Evolutionary conservation across 2,329 filamentous ascomycete genomes (phyloP), one percentile per base, ranked within the genome.

Genomic region (Trichophyton equinum): DNA sequence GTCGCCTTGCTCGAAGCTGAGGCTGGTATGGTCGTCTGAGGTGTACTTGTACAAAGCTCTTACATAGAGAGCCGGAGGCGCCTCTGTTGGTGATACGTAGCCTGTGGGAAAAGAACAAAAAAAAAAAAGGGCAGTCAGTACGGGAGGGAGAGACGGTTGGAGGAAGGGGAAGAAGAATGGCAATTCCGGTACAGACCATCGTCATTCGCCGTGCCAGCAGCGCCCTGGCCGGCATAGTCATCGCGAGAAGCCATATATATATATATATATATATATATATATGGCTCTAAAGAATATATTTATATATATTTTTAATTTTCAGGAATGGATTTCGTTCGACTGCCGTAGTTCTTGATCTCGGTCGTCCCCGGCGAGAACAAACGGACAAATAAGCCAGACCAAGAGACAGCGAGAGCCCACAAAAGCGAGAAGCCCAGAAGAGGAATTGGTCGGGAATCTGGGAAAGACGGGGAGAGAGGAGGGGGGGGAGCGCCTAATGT

Each of bases 1-100:
- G 76, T 99, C 94, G 70, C 94, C 94, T 74, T 95, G 88, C 69
- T 90, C 89, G 75, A 99, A 99, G 76, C 91, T 97, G 72, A 99
- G 78, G 77, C 91, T 96, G 56, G 92, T 97, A 69, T 90, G 86
- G 76, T 99, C 94, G 77, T 99, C 92, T 70, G 94, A 90, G 71
- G 96, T 90, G 78, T 97, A 99, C 78, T 96, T 90, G 80, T 97
- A 99, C 65, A 97, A 82, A 55, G 94, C 94, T 71, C 91, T 88
- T 70, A 99, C 94, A 72, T 94, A 97, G 79, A 96, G 71, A 56
- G 79, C 76, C 30, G 81, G 77, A 56, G 78, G 67, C 22, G 74
- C 73, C 61, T 77, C 79, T 18, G 61, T 57, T 11, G 62, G 62
- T 25, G 64, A 61, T 25, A 30, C 25, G 30, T 60, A 60, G 58